These are phyloP conservation scores for Nakazawaea siamensis DNA, from an alignment of 805 yeast genomes.

Conservation along the genomic window DNA sequence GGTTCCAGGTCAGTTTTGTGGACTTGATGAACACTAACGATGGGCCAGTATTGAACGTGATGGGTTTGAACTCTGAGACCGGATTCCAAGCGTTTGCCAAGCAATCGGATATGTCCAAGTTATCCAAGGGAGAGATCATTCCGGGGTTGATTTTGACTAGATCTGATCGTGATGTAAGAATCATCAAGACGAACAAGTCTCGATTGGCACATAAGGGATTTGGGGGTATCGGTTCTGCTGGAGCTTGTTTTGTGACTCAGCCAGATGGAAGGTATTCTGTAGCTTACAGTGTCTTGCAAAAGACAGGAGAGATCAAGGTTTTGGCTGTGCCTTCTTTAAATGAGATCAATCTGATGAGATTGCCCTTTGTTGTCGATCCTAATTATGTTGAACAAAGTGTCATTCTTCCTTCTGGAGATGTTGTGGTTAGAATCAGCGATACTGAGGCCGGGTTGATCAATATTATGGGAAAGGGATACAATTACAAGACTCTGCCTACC, in stretches of 20 bases:
- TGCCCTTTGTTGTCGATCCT: slow-evolving; percentile 34
- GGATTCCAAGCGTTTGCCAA: slow-evolving; percentile 66
- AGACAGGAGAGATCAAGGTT: slow-evolving; percentile 18
- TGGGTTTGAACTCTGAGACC: slow-evolving; percentile 46
- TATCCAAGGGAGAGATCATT: slow-evolving; percentile 53
- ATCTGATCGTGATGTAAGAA: slow-evolving; percentile 53
- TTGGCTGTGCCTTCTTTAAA: slow-evolving; percentile 54
- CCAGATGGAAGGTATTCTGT: slow-evolving; percentile 20
- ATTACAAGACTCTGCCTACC: slow-evolving; percentile 19
- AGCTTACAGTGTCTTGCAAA: slow-evolving; percentile 19
- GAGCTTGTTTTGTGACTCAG: slow-evolving; percentile 34
- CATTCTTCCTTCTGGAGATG: slow-evolving; percentile 36
- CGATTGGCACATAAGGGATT: slow-evolving; percentile 59
- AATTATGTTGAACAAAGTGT: slow-evolving; percentile 34
- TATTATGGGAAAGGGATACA: slow-evolving; percentile 34
- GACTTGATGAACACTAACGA: slow-evolving; percentile 41
- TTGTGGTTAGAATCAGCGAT: slow-evolving; percentile 45
- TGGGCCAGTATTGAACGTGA: slow-evolving; percentile 43
- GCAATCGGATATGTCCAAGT: slow-evolving; percentile 43
- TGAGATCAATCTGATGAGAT: slow-evolving; percentile 42
- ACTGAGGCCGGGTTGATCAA: slow-evolving; percentile 47
- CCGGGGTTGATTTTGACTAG: slow-evolving; percentile 54
- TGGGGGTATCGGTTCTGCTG: slow-evolving; percentile 36
- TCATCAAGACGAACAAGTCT: slow-evolving; percentile 49
- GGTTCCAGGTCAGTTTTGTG: slow-evolving; percentile 47